phyloP scores from a whole-genome alignment of 305 asterid genomes.

The Fraxinus nigra region DNA sequence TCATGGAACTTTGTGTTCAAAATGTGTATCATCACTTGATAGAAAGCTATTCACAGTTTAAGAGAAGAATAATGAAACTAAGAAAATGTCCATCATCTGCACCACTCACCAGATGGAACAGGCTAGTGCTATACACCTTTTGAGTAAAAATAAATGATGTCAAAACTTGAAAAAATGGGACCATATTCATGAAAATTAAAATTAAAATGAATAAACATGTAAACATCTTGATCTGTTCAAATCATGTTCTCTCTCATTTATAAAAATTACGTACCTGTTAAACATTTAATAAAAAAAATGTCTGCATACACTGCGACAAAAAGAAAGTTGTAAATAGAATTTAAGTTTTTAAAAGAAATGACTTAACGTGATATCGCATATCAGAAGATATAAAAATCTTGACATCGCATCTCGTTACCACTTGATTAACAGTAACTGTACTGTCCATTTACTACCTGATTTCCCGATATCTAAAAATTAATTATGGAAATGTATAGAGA shows the following conservation, averaged over 20 bases:
- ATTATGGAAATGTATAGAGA: not conserved
- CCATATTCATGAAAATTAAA: not conserved
- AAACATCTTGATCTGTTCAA: not conserved
- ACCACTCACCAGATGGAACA: conserved; percentile 14
- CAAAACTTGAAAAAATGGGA: conserved; percentile 23
- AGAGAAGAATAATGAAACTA: conserved; percentile 6
- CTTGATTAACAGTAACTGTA: not conserved
- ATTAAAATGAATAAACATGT: not conserved
- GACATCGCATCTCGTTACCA: not conserved
- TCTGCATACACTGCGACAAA: not conserved
- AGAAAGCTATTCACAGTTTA: conserved; percentile 12
- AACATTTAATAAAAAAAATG: not conserved
- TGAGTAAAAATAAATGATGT: conserved; percentile 38
- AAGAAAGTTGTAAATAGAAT: not conserved
- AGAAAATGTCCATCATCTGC: conserved; percentile 9
- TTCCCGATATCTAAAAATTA: not conserved
- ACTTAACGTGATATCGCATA: not conserved
- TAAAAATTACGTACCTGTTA: conserved; percentile 1
- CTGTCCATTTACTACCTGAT: not conserved
- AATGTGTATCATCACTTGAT: conserved; percentile 22
- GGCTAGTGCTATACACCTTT: conserved; percentile 33
- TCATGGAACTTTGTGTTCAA: conserved; percentile 24
- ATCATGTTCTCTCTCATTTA: not conserved
- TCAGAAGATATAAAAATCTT: not conserved
- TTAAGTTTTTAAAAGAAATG: not conserved